A percentile compares a stretch with the other conserved stretches of the same genome.
phyloP scores from a whole-genome alignment of 2,329 filamentous ascomycete species.

The Claviceps sorghi region DNA sequence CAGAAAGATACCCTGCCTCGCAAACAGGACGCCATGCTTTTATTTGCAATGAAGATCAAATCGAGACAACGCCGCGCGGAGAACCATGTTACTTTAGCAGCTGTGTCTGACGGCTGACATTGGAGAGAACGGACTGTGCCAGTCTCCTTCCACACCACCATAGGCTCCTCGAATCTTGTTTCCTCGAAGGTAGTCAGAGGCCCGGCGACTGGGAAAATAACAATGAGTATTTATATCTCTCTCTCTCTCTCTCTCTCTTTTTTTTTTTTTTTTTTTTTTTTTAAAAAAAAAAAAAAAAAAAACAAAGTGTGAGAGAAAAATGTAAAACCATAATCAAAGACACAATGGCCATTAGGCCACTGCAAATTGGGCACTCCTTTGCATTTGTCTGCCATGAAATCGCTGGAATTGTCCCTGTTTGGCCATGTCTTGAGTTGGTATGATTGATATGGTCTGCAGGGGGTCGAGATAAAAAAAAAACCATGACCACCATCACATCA shows the following conservation, averaged over 20 bases:
- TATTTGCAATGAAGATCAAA: neutral
- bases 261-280: neutral
- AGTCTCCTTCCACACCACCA: neutral
- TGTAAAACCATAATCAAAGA: neutral
- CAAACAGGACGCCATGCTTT: neutral
- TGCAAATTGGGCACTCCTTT: neutral
- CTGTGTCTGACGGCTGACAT: neutral
- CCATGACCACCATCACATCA: constrained; percentile 1
- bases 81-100: neutral
- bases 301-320: too few species aligned
- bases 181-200: neutral
- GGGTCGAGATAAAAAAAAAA: neutral
- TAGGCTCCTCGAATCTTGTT: neutral
- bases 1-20: neutral
- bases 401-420: neutral
- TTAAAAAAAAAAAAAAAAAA: too few species aligned
- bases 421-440: constrained; percentile 1
- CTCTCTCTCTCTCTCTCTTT: too few species aligned
- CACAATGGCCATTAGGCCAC: neutral
- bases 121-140: neutral
- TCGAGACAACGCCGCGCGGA: neutral
- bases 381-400: neutral
- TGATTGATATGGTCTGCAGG: neutral
- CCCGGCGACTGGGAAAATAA: neutral
- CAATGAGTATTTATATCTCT: too few species aligned